Evolutionary conservation across 1,284 basidiomycete species (phyloP), one percentile per base, ranked within the genome.

Genomic region (Ustilago curta): DNA sequence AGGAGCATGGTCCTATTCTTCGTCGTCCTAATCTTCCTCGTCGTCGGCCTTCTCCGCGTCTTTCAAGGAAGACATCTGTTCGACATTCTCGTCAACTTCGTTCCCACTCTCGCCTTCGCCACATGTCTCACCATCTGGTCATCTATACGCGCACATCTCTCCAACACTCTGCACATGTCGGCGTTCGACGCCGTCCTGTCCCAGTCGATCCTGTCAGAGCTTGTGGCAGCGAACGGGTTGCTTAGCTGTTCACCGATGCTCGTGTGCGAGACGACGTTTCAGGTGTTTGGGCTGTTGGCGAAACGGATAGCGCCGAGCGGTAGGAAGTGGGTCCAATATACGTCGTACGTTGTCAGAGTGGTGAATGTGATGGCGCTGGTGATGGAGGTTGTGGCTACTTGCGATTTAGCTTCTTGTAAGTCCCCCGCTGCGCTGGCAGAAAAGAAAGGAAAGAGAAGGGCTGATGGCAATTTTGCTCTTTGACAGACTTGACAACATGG

Each of bases 1-100:
- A 64, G 65, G 51, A 69, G 62, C 50, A 57, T 69, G 62, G 59
- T 74, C 2, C 31, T 66, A 18, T 70, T 70, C 64, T 68, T 75
- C 54, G 29, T 62, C 44, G 42, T 64, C 19, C 58, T 60, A 19
- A 29, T 53, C 2, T 73, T 69, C 39, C 61, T 65, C 32, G 16
- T 58, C 48, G 42, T 65, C 29, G 65, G 64, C 18, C 39, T 57
- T 6, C 55, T 66, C 16, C 65, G 65, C 31, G 23, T 39, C 40
- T 61, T 53, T 8, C 55, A 52, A 16, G 57, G 60, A 18, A 44
- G 52, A n/a, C 37, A 27, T 12, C 44, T 60, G 2, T 21, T 39
- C 19, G 19, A 52, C n/a, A 52, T 73, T 25, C 53, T 68, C n/a
- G 14, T 56, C 40, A 32, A 61, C 37, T 75, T 75, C 31, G 9